Percentiles rank a stretch among this genome's conserved stretches.
Conservation (phyloP, 83 land plant species). For the Picea engelmannii region DNA sequence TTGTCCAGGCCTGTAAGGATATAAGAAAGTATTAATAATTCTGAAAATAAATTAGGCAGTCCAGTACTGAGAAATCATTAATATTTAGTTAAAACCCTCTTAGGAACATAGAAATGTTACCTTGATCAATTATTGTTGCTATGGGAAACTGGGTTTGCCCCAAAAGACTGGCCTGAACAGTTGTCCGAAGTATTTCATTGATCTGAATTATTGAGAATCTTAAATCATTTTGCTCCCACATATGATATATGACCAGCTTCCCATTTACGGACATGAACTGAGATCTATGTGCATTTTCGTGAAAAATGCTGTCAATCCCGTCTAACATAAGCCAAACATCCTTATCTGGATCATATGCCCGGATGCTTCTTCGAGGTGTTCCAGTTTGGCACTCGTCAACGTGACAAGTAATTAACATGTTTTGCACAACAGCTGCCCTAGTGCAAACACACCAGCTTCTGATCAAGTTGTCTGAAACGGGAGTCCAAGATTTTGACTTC, state of each 20-base stretch:
- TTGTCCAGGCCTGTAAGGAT: too few species aligned
- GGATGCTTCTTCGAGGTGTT: neutral
- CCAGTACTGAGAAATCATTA: too few species aligned
- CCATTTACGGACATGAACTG: neutral
- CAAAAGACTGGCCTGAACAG: too few species aligned
- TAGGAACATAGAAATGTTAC: too few species aligned
- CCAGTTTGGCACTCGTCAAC: neutral
- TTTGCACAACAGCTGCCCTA: neutral
- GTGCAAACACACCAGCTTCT: neutral
- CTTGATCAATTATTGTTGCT: too few species aligned
- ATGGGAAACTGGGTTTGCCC: too few species aligned
- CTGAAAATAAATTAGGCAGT: too few species aligned
- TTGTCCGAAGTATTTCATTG: too few species aligned
- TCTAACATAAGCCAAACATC: neutral
- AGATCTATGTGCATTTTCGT: neutral
- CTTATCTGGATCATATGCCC: neutral
- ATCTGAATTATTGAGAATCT: neutral
- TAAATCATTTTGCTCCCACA: neutral
- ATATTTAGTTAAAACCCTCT: too few species aligned
- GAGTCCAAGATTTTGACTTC: neutral
- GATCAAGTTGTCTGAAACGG: neutral
- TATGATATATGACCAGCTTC: neutral
- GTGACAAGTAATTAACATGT: neutral
- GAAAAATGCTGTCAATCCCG: neutral
- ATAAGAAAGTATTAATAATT: too few species aligned